Evolutionary conservation across 257 asterid species (phyloP), one percentile per base, ranked within the genome.

Genomic region (Gentiana straminea): DNA sequence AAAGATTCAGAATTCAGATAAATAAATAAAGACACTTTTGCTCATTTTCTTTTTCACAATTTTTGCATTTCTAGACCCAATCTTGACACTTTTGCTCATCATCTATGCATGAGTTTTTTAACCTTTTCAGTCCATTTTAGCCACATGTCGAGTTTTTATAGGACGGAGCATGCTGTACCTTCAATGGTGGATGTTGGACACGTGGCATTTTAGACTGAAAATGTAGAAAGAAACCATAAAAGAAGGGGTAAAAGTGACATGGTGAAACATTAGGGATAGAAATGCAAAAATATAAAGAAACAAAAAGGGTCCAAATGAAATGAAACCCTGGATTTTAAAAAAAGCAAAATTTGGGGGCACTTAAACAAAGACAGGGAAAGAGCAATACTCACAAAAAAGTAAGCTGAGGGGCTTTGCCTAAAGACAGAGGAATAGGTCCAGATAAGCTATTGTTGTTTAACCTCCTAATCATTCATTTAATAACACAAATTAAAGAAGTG

Each of bases 401-500:
- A 81, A 91, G 98, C 47, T 83, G 95, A 71, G 97, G 86, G 34
- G 79, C 86, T 71, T 73, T 84, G 71, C 90, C 79, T 60, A 91
- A 70, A 35, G 92, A 76, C 70, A 73, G 59, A 65, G 98, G 98
- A 61, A 91, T 78, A 62, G 79, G 76, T 62, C 95, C 98, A 83
- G 82, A 78, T 58, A 91, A 80, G 80, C 85, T 84, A 59, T 91
- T 91, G 86, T 91, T 91, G 81, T 91, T 91, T 68, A 91, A 81
- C 77, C 98, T 81, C 81, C 98, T 91, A 63, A 33, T 73, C 80
- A 58, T 34, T 50, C 59, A 80, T 69, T 75, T 75, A 76, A 78
- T 64, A 76, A 77, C 83, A 86, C 70, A 74, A 68, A 69, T 69
- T 64, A 61, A 57, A 59, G 35, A 62, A 13, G 66, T 70, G 67